Evolutionary conservation across 2,329 filamentous ascomycete species (phyloP).

Genomic region (Fusarium compactum): DNA sequence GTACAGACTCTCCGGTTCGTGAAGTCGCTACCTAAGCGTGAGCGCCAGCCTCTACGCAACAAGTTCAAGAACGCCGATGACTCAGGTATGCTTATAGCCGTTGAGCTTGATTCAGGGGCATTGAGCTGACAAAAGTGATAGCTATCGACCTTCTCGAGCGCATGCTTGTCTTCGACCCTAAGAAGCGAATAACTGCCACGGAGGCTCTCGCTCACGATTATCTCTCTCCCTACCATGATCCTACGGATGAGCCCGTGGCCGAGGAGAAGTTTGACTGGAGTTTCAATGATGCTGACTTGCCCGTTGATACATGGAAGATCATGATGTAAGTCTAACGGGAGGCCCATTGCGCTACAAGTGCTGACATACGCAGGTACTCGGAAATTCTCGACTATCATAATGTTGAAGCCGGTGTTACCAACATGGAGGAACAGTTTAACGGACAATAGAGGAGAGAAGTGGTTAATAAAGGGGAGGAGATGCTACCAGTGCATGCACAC

Average conservation of each 20-base stretch:
- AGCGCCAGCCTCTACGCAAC: slow-evolving; percentile 84
- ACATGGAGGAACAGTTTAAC: slow-evolving; percentile 56
- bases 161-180: slow-evolving; percentile 99
- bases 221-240: slow-evolving; percentile 95
- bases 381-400: slow-evolving; percentile 99
- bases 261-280: slow-evolving; percentile 99
- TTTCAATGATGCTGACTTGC: slow-evolving; percentile 97
- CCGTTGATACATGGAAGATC: slow-evolving; percentile 99
- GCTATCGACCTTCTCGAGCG: slow-evolving; percentile 93
- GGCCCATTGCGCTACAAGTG: neutral
- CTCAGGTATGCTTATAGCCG: slow-evolving; percentile 69
- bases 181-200: slow-evolving; percentile 89
- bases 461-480: slow-evolving; percentile 48
- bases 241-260: slow-evolving; percentile 93
- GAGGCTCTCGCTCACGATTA: slow-evolving; percentile 93
- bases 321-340: slow-evolving; percentile 82
- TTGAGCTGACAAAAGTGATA: slow-evolving; percentile 50
- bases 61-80: slow-evolving; percentile 98
- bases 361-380: slow-evolving; percentile 78
- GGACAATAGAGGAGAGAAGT: slow-evolving; percentile 52
- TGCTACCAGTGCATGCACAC: slow-evolving; percentile 37
- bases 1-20: slow-evolving; percentile 91
- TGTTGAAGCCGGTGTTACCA: slow-evolving; percentile 69
- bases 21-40: slow-evolving; percentile 94
- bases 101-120: neutral